Conservation (phyloP, 495 filamentous ascomycete genomes). For the Penicillium psychrofluorescens region DNA sequence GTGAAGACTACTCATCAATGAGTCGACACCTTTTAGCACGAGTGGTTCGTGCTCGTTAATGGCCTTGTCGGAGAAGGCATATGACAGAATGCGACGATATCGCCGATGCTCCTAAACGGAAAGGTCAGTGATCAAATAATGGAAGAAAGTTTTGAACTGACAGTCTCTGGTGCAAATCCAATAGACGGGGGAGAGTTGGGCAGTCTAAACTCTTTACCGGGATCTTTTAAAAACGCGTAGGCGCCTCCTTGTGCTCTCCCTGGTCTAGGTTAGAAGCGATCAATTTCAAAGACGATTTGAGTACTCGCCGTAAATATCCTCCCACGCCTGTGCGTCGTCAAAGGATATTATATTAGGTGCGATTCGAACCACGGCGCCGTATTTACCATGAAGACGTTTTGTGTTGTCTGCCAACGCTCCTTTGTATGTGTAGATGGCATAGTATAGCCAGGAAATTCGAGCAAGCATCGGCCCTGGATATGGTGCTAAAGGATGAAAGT, state of each 20-base stretch:
- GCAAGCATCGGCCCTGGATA: slow-evolving; percentile 33
- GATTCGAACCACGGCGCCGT: background rate
- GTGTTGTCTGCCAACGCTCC: slow-evolving; percentile 1
- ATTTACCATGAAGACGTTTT: background rate
- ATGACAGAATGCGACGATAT: background rate
- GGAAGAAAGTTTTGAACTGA: background rate
- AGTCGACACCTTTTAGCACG: background rate
- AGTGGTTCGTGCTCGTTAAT: background rate
- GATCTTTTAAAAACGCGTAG: background rate
- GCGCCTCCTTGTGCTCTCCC: background rate
- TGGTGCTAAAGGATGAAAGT: slow-evolving; percentile 29
- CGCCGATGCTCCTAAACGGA: background rate
- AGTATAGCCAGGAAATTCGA: background rate
- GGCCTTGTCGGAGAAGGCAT: background rate
- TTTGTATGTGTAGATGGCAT: background rate
- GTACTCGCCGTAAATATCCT: slow-evolving; percentile 1
- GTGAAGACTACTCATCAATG: background rate
- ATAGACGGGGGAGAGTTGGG: background rate
- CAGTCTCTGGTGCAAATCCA: background rate
- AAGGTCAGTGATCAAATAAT: background rate
- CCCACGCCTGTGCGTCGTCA: background rate
- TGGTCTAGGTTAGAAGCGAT: background rate
- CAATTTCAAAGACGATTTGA: background rate
- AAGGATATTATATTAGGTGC: background rate
- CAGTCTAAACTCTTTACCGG: background rate